Base-by-base conservation (phyloP, 768 basidiomycete genomes). In the Leccinum barrowsii region DNA sequence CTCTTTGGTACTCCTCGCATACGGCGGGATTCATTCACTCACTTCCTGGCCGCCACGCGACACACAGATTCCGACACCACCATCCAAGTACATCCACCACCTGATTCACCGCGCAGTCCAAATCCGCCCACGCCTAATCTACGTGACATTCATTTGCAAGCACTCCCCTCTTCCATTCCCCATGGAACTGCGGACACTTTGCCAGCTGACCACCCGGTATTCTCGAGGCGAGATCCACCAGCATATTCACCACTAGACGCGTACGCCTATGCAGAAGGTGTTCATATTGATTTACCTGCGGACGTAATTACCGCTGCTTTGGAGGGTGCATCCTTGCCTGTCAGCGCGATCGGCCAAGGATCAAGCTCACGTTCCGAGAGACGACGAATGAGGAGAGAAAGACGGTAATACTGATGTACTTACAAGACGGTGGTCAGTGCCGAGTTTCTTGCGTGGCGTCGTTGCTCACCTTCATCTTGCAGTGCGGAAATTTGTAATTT, bases 211-310 rank as follows among this genome's bases (percentile, higher is more conserved):
- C 62, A 63, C 56, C 67, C 73, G 24, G 65, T 76, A 22, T 55
- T 84, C 49, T 75, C 76, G 58, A 78, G 85, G 65, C 80, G 83
- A 57, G 87, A 89, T 60, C 92, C 92, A 21, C 92, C 92, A 24
- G 90, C 89, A 17, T 94, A 94, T 74, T 92, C 91, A 6, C 91
- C 92, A n/a, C 74, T 93, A 67, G 91, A 93, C 68, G 86, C 90
- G n/a, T 89, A 79, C 64, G 81, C 85, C 24, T 92, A 92, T 66
- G 78, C 85, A 53, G 93, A 92, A 44, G 94, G 94, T 30, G 91
- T 96, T n/a, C 90, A 91, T 53, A 86, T 95, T 50, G 92, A 97
- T 73, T 78, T 97, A 34, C 94, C 94, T 24, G 92, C 94, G 34
- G 94, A 97, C 64, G 83, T 96, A 57, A 94, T 97, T 65, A 83